These are phyloP conservation scores for Stephania japonica DNA, from an alignment of 164 flowering plant species.

Conservation along the genomic window DNA sequence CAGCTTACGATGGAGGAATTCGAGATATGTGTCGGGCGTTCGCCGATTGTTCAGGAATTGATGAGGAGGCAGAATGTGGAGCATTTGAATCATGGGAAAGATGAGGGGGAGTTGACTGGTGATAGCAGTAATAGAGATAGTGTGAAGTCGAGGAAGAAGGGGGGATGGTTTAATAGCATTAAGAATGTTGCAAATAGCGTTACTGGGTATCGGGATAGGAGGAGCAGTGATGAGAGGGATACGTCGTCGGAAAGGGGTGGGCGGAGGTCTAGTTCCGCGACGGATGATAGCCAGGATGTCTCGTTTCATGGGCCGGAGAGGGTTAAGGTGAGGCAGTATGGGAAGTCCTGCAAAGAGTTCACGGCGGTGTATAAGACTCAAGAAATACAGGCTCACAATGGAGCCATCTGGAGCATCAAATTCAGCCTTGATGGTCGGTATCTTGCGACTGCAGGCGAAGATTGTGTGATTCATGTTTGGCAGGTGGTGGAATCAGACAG, in stretches of 20 bases:
- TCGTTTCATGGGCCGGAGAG: constrained; percentile 78
- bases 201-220: constrained; percentile 54
- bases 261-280: constrained; percentile 88
- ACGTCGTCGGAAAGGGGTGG: constrained; percentile 89
- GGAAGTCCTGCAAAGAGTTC: constrained; percentile 79
- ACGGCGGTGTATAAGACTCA: constrained; percentile 74
- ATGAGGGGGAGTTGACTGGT: constrained; percentile 23
- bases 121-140: constrained; percentile 24
- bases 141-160: constrained; percentile 62
- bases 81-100: constrained; percentile 39
- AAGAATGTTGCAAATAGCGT: constrained; percentile 67
- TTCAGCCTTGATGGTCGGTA: constrained; percentile 85
- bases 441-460: constrained; percentile 98
- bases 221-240: constrained; percentile 90
- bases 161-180: constrained; percentile 77
- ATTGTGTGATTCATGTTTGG: constrained; percentile 86
- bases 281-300: constrained; percentile 91
- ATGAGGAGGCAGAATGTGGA: constrained; percentile 94
- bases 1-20: constrained; percentile 97
- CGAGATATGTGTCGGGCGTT: constrained; percentile 83
- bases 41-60: constrained; percentile 91
- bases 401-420: constrained; percentile 92
- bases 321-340: constrained; percentile 71
- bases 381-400: constrained; percentile 85
- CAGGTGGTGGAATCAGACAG: constrained; percentile 74